Conservation (phyloP, 176 grass and related monocot species). For the Neostapfia colusana region DNA sequence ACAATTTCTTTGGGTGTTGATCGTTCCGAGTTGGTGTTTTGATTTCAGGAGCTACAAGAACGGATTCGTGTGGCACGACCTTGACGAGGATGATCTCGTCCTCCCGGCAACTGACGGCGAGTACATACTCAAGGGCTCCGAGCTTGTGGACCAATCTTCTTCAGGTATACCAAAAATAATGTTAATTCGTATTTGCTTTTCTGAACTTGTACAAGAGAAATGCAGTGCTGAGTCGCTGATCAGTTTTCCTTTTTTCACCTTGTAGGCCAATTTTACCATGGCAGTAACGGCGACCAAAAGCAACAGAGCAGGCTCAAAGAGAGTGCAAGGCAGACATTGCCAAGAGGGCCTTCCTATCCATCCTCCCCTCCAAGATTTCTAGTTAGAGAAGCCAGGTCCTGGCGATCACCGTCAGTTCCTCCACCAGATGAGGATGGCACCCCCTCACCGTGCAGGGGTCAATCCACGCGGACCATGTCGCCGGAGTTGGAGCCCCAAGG, state of each 20-base stretch:
- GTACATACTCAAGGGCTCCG: conserved; percentile 94
- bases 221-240: conserved; percentile 19
- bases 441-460: conserved; percentile 38
- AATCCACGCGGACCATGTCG: conserved; percentile 37
- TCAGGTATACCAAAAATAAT: conserved; percentile 41
- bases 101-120: conserved; percentile 75
- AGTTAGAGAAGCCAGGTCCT: conserved; percentile 51
- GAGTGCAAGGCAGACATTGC: conserved; percentile 31
- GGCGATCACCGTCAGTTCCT: conserved; percentile 41
- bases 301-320: conserved; percentile 51
- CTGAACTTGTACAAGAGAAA: conserved; percentile 3
- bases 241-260: not conserved
- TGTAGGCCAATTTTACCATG: conserved; percentile 52
- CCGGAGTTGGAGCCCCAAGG: conserved; percentile 32
- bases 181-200: not conserved
- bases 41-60: conserved; percentile 89
- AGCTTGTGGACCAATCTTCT: conserved; percentile 68
- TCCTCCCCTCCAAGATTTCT: conserved; percentile 54
- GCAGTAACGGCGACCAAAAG: conserved; percentile 56
- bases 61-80: conserved; percentile 97
- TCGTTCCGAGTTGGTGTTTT: not conserved
- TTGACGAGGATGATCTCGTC: conserved; percentile 77
- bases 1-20: not conserved
- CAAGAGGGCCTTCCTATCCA: conserved; percentile 57
- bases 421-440: conserved; percentile 49